These are phyloP conservation scores for Trichosanthes truncata DNA, from an alignment of 306 rosid species.

Conservation along the genomic window DNA sequence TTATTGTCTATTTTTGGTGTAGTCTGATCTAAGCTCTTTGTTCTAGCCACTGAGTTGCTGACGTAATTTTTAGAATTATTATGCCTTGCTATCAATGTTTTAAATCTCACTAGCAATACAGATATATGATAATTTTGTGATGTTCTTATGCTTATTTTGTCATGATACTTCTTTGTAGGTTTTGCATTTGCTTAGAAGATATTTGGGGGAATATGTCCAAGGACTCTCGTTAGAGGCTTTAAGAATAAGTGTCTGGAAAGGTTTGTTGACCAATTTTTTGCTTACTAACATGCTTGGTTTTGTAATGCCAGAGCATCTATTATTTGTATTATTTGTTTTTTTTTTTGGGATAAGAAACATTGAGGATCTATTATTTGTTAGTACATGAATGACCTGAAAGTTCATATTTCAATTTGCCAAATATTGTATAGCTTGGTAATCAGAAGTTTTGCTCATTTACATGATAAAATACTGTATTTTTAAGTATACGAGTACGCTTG, in stretches of 20 bases:
- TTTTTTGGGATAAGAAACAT: not conserved
- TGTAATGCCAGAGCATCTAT: not conserved
- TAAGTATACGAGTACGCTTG: not conserved
- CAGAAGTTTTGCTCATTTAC: not conserved
- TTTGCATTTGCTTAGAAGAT: constrained; percentile 78
- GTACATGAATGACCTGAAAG: not conserved
- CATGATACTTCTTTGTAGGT: constrained; percentile 35
- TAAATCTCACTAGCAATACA: not conserved
- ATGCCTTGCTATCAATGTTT: not conserved
- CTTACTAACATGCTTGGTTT: constrained; percentile 9
- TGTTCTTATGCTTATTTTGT: not conserved
- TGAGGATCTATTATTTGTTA: not conserved
- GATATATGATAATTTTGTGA: not conserved
- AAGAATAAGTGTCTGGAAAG: constrained; percentile 97
- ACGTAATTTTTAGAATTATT: not conserved
- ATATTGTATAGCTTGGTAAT: not conserved
- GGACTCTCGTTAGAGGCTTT: constrained; percentile 91
- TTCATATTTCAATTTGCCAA: not conserved
- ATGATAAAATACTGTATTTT: not conserved
- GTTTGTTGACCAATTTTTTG: constrained; percentile 33
- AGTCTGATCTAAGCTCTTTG: not conserved
- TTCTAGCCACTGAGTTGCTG: not conserved
- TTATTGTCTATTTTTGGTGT: not conserved
- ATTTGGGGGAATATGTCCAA: constrained; percentile 95
- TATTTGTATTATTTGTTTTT: not conserved